Evolutionary conservation across 768 basidiomycete genomes (phyloP).

Genomic region (Russula vinacea): DNA sequence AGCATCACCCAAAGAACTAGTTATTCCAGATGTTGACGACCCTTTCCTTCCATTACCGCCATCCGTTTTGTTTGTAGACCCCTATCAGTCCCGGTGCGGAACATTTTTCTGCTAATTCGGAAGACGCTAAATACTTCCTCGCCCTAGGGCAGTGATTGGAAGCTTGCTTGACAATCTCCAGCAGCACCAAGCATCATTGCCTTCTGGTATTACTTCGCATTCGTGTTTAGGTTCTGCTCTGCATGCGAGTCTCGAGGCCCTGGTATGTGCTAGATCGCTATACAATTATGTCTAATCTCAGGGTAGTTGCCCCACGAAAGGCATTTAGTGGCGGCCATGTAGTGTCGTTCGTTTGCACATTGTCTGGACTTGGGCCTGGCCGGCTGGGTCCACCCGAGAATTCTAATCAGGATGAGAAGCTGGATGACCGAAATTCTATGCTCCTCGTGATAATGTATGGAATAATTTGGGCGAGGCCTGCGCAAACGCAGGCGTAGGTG

Average conservation of each 20-base stretch:
- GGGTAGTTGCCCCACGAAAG: conserved; percentile 36
- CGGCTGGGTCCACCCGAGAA: conserved; percentile 62
- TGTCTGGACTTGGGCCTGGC: conserved; percentile 74
- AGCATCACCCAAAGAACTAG: conserved; percentile 50
- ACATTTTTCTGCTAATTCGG: not conserved
- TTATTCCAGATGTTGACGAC: conserved; percentile 89
- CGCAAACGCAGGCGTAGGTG: conserved; percentile 84
- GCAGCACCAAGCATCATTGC: conserved; percentile 50
- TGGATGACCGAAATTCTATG: conserved; percentile 84
- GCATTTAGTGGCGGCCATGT: conserved; percentile 75
- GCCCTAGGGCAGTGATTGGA: conserved; percentile 58
- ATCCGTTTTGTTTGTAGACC: conserved; percentile 73
- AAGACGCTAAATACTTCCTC: conserved; percentile 14
- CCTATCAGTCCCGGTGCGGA: conserved; percentile 60
- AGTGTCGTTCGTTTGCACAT: conserved; percentile 62
- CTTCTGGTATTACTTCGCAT: conserved; percentile 38
- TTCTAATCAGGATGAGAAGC: conserved; percentile 67
- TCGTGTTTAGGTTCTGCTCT: conserved; percentile 80
- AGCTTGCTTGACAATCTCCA: conserved; percentile 64
- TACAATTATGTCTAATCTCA: conserved; percentile 19
- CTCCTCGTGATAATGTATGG: conserved; percentile 78
- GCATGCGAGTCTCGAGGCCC: conserved; percentile 62
- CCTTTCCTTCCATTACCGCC: conserved; percentile 73
- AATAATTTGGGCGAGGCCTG: conserved; percentile 81
- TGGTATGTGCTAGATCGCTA: conserved; percentile 47